phyloP scores from a whole-genome alignment of 768 basidiomycete genomes.

The Chalciporus piperatus region DNA sequence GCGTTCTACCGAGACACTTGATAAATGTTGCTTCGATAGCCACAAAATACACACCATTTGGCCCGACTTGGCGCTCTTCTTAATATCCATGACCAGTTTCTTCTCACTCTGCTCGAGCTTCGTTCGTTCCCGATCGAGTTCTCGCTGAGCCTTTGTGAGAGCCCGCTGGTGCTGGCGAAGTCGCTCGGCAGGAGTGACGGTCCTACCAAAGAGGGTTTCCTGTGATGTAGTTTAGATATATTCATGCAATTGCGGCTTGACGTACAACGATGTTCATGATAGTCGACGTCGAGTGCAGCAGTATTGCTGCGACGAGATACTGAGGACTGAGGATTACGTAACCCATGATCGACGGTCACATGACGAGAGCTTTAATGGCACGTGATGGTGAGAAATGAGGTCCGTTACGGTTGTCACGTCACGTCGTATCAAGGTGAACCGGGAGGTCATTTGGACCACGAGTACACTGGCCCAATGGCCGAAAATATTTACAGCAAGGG shows the following conservation, averaged over 20 bases:
- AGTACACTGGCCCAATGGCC: slow-evolving; percentile 55
- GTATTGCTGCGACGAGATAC: no score
- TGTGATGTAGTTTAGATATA: slow-evolving; percentile 33
- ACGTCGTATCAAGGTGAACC: slow-evolving; percentile 2
- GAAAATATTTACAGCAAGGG: slow-evolving; percentile 92
- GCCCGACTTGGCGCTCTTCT: slow-evolving; percentile 92
- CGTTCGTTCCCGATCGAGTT: slow-evolving; percentile 91
- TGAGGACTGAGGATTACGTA: neutral
- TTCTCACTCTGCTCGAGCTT: slow-evolving; percentile 97
- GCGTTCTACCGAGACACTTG: slow-evolving; percentile 65
- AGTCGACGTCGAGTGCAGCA: slow-evolving; percentile 17
- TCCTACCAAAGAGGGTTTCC: slow-evolving; percentile 95
- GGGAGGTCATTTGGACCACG: slow-evolving; percentile 12
- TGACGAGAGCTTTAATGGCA: neutral
- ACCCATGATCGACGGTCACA: neutral
- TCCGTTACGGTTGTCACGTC: slow-evolving; percentile 26
- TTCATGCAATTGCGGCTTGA: neutral
- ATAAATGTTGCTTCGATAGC: slow-evolving; percentile 6
- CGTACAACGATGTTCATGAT: slow-evolving; percentile 78
- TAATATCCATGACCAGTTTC: slow-evolving; percentile 94
- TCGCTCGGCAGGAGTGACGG: slow-evolving; percentile 93
- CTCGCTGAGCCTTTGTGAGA: slow-evolving; percentile 94
- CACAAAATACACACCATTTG: slow-evolving; percentile 67
- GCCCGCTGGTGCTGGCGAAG: slow-evolving; percentile 95
- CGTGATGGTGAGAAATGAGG: slow-evolving; percentile 15